A percentile compares a stretch with the other conserved stretches of the same genome.
These are phyloP conservation scores for Amanita jacksonii DNA, from an alignment of 768 basidiomycete genomes.

Conservation along the genomic window DNA sequence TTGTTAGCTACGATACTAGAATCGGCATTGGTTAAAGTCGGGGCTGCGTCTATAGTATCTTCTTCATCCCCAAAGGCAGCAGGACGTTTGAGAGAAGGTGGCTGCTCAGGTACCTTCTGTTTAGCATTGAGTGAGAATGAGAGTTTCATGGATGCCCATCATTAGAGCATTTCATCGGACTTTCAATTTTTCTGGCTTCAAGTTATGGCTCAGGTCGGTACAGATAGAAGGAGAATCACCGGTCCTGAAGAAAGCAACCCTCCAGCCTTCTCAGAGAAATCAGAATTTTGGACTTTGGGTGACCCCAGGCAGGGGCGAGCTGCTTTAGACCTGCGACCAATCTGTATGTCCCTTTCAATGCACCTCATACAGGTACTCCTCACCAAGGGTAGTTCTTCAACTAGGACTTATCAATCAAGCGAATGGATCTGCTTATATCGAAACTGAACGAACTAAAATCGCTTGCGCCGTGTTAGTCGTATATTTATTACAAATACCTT, in stretches of 20 bases:
- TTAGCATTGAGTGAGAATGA: constrained; percentile 71
- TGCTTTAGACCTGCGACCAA: constrained; percentile 65
- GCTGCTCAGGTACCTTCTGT: constrained; percentile 39
- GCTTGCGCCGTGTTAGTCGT: constrained; percentile 86
- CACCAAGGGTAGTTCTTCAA: constrained; percentile 56
- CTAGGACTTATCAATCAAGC: constrained; percentile 88
- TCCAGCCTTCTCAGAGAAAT: constrained; percentile 44
- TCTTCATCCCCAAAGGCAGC: constrained; percentile 65
- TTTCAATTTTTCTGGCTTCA: constrained; percentile 19
- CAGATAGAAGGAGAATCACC: constrained; percentile 84
- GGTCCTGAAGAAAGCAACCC: constrained; percentile 80
- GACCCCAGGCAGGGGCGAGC: constrained; percentile 40
- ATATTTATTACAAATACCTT: constrained; percentile 5
- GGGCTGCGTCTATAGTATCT: constrained; percentile 38
- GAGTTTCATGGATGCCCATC: constrained; percentile 58
- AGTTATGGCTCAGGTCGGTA: constrained; percentile 42
- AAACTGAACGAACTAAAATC: constrained; percentile 85
- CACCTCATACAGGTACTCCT: neutral
- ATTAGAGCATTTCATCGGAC: constrained; percentile 17
- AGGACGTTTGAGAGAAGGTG: constrained; percentile 43
- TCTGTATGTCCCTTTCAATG: constrained; percentile 48
- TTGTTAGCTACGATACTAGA: constrained; percentile 40
- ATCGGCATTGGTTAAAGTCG: constrained; percentile 27
- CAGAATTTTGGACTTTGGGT: constrained; percentile 22
- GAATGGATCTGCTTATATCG: constrained; percentile 95